Evolutionary conservation across 163 green algal genomes (phyloP), one percentile per base, ranked within the genome.

Genomic region (Coccomyxa subellipsoidea): DNA sequence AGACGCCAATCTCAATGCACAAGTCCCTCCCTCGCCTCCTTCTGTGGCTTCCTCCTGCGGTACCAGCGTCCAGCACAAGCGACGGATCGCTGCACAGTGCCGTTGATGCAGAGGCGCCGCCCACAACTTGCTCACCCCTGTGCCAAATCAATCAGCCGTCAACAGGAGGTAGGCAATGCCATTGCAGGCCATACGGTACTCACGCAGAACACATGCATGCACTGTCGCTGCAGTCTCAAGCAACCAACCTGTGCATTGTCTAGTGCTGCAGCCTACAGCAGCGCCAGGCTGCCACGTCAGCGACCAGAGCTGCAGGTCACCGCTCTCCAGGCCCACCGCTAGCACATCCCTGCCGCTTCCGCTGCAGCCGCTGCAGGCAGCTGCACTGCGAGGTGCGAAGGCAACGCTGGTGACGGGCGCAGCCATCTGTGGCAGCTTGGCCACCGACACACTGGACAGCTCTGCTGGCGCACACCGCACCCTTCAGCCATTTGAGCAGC

Each of bases 241-340:
- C n/a, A 32, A 34, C 12, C 32, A n/a, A 38, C 32, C 70, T 77
- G 34, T 77, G 70, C 32, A 47, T 8, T 2, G 8, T 40, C 12
- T 9, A n/a, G 70, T 18, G 32, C 32, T 38, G 34, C 38, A 8
- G 31, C 54, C 1, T 15, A n/a, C 35, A 9, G 34, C 7, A 36
- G 36, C 54, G 25, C 32, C 53, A 76, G 38, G 77, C 7, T 8
- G 47, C 38, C 70, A 39, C 21, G 18, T n/a, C 70, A 69, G 32
- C 29, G 32, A 34, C 87, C 90, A 92, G 36, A 96, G 35, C 82
- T 93, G 76, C 77, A 97, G 15, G 12, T 70, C 59, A 10, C 93
- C 93, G 84, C 86, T 66, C 79, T 96, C 91, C 54, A 93, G 76
- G 23, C 92, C 93, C 0, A 94, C 89, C 29, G 91, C 92, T 35